These are phyloP conservation scores for Hippophae gyantsensis DNA, from an alignment of 306 rosid species.

Conservation along the genomic window DNA sequence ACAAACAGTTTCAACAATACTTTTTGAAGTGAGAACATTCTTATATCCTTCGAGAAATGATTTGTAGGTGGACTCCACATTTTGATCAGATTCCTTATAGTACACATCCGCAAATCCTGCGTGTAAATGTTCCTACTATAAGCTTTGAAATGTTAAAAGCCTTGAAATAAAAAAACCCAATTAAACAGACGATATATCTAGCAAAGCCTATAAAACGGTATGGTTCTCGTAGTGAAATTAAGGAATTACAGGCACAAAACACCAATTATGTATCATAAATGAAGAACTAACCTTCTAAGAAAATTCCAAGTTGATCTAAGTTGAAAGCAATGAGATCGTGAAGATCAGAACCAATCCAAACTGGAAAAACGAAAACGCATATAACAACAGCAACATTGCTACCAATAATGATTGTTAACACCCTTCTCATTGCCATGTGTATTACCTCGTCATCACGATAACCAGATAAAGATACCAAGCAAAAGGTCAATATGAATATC, in stretches of 20 bases:
- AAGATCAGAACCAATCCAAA: constrained; percentile 51
- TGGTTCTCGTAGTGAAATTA: too few species aligned
- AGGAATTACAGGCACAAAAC: too few species aligned
- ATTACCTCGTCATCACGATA: constrained; percentile 21
- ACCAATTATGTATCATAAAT: too few species aligned
- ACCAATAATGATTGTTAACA: constrained; percentile 31
- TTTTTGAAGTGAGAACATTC: constrained; percentile 43
- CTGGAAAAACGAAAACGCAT: constrained; percentile 29
- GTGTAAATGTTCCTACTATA: neutral
- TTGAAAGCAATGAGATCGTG: constrained; percentile 29
- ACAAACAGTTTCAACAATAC: constrained; percentile 37
- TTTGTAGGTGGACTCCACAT: constrained; percentile 8
- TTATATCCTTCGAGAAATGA: constrained; percentile 33
- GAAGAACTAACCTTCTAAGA: constrained; percentile 26
- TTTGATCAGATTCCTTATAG: constrained; percentile 21
- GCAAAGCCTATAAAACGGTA: too few species aligned
- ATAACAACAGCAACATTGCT: constrained; percentile 17
- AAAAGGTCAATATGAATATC: constrained; percentile 40
- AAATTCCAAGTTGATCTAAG: constrained; percentile 29
- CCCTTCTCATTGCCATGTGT: constrained; percentile 29
- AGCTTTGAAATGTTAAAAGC: too few species aligned
- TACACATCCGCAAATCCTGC: constrained; percentile 36
- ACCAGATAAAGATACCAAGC: constrained; percentile 38
- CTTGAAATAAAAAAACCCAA: too few species aligned
- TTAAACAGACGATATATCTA: too few species aligned